These are phyloP conservation scores for Citrullus mucosospermus DNA, from an alignment of 306 rosid genomes.

Conservation along the genomic window DNA sequence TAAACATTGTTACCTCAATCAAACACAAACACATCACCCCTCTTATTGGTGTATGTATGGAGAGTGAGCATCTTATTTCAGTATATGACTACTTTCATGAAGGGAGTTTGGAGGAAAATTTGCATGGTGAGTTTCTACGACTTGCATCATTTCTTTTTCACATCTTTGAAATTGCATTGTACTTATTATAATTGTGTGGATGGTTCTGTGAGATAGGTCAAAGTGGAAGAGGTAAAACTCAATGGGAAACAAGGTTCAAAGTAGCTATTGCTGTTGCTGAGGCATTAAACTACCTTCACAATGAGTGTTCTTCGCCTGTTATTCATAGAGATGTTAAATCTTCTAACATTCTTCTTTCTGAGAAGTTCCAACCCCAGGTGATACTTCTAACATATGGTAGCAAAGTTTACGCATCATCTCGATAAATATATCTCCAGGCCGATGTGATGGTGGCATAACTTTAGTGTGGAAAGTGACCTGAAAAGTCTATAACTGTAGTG, in stretches of 20 bases:
- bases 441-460: not conserved
- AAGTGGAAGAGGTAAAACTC: conserved; percentile 20
- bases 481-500: not conserved
- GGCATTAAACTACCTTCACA: conserved; percentile 67
- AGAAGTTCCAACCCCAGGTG: conserved; percentile 53
- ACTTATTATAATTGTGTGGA: conserved; percentile 21
- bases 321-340: conserved; percentile 90
- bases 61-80: conserved; percentile 44
- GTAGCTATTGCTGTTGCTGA: conserved; percentile 63
- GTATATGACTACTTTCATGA: conserved; percentile 62
- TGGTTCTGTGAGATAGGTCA: not conserved
- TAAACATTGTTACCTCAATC: conserved; percentile 51
- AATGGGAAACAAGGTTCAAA: conserved; percentile 64
- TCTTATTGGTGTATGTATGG: conserved; percentile 53
- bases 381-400: not conserved
- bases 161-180: not conserved
- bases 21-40: conserved; percentile 44
- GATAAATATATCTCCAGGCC: not conserved
- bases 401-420: not conserved
- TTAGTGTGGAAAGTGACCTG: not conserved
- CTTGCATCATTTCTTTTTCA: not conserved
- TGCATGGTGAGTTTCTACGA: conserved; percentile 39
- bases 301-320: conserved; percentile 46
- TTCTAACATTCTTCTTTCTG: conserved; percentile 73
- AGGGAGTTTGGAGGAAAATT: conserved; percentile 68